Evolutionary conservation across 2,329 filamentous ascomycete genomes (phyloP).

Genomic region (Penicillium vulpinum): DNA sequence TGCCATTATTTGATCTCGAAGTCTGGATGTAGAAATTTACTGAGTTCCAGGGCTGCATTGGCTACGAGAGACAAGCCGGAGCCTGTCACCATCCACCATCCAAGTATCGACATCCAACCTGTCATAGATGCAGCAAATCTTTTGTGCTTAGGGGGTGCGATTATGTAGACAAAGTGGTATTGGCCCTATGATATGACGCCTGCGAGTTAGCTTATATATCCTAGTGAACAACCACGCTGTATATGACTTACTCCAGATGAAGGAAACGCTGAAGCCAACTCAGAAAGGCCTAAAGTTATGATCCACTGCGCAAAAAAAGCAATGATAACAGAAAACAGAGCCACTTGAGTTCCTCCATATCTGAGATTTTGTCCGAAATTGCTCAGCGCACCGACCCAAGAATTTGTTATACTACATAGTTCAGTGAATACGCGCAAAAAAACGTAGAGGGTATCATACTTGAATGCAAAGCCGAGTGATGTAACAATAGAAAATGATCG

Average conservation of each 20-base stretch:
- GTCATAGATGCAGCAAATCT: conserved; percentile 28
- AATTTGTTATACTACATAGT: conserved; percentile 22
- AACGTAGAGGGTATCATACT: conserved; percentile 3
- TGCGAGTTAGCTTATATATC: not conserved
- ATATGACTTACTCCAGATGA: not conserved
- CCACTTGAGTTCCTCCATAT: conserved; percentile 26
- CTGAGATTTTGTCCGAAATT: conserved; percentile 26
- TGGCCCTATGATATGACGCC: conserved; percentile 22
- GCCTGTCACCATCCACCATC: conserved; percentile 27
- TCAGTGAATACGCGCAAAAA: not conserved
- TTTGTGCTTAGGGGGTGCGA: conserved; percentile 22
- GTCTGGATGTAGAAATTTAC: conserved; percentile 9
- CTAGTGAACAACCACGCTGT: not conserved
- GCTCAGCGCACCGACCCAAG: conserved; percentile 25
- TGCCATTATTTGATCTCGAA: conserved; percentile 19
- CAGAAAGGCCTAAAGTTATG: not conserved
- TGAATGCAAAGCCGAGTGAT: conserved; percentile 29
- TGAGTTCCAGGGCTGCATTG: conserved; percentile 19
- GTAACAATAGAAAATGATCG: conserved; percentile 26
- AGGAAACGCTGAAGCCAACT: not conserved
- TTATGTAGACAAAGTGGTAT: conserved; percentile 33
- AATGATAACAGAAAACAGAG: conserved; percentile 25
- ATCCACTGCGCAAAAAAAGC: conserved; percentile 26
- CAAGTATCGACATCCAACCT: conserved; percentile 27
- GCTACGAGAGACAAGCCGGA: conserved; percentile 17